Evolutionary conservation across 2,329 filamentous ascomycete genomes (phyloP), one percentile per base, ranked within the genome.

Genomic region (Alternaria sp.): DNA sequence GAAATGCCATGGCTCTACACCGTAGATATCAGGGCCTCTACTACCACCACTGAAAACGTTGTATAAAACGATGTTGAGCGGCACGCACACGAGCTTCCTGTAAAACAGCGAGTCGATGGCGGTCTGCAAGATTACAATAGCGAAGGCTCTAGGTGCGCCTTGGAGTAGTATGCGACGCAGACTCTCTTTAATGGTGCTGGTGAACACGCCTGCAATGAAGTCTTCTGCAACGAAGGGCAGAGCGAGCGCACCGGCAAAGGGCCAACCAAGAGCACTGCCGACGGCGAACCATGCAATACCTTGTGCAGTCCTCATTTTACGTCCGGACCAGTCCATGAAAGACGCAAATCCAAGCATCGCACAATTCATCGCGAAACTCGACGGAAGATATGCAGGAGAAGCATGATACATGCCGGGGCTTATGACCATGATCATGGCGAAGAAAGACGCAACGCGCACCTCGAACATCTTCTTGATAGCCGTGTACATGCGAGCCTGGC

Each of bases 331-430:
- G 80, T 97, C 92, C 87, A 99, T 91, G 79, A 98, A 99, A 1
- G 93, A 89, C 2, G 94, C 88, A 59, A 94, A 88, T 11, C 94
- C 96, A 8, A 98, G 84, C 86, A 96, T 96, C 14, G 89, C 90
- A 63, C 90, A 92, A 78, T 96, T 97, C 96, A 99, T 99, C 75
- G 96, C 92, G 76, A 99, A 99, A 79, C 92, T 97, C 9, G 94
- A 97, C 0, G 96, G 96, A 6, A 99, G 84, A 75, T 92, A 97
- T 6, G 95, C 89, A 2, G 92, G 87, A 61, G 93, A 93, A 5
- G 96, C 91, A 80, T 97, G 93, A 77, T 97, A 98, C 86, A 97
- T 96, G 46, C 96, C 96, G 0, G 96, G 92, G 65, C 92, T 96
- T 61, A 90, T 89, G 54, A 93, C 83, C 63, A 91, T 89, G 46